These are phyloP conservation scores for Biscogniauxia marginata DNA, from an alignment of 2,329 filamentous ascomycete species.

Conservation along the genomic window DNA sequence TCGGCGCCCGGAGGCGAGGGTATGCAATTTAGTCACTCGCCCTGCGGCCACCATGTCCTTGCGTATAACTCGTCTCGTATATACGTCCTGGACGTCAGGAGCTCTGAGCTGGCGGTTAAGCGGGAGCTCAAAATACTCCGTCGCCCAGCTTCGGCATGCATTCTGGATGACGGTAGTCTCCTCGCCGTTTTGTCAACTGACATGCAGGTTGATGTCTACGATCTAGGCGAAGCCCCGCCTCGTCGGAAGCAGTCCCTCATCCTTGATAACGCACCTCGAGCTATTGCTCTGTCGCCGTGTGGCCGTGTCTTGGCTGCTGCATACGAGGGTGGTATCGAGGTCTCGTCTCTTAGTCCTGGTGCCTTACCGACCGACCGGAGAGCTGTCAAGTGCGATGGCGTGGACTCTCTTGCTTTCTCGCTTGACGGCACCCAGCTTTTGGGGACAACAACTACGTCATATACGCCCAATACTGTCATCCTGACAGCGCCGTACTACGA, in stretches of 20 bases:
- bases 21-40: slow-evolving; percentile 79
- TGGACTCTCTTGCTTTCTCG: slow-evolving; percentile 74
- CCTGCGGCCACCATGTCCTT: slow-evolving; percentile 70
- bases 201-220: slow-evolving; percentile 85
- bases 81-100: slow-evolving; percentile 70
- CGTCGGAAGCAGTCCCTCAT: slow-evolving; percentile 72
- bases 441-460: slow-evolving; percentile 67
- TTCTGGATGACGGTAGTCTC: slow-evolving; percentile 73
- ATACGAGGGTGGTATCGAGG: slow-evolving; percentile 86
- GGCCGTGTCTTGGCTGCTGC: slow-evolving; percentile 81
- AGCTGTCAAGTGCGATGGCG: slow-evolving; percentile 74
- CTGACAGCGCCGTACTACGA: slow-evolving; percentile 79
- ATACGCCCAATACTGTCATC: slow-evolving; percentile 69
- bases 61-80: slow-evolving; percentile 85
- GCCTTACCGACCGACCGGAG: slow-evolving; percentile 66
- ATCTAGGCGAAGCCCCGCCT: slow-evolving; percentile 62
- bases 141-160: slow-evolving; percentile 72
- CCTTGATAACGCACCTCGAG: slow-evolving; percentile 74
- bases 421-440: slow-evolving; percentile 75
- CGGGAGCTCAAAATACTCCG: slow-evolving; percentile 79
- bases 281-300: slow-evolving; percentile 78
- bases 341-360: slow-evolving; percentile 68
- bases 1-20: slow-evolving; percentile 81
- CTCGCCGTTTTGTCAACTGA: slow-evolving; percentile 79
- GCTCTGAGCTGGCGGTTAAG: slow-evolving; percentile 59